phyloP scores from a whole-genome alignment of 2,329 filamentous ascomycete species.

The Verticillium longisporum region DNA sequence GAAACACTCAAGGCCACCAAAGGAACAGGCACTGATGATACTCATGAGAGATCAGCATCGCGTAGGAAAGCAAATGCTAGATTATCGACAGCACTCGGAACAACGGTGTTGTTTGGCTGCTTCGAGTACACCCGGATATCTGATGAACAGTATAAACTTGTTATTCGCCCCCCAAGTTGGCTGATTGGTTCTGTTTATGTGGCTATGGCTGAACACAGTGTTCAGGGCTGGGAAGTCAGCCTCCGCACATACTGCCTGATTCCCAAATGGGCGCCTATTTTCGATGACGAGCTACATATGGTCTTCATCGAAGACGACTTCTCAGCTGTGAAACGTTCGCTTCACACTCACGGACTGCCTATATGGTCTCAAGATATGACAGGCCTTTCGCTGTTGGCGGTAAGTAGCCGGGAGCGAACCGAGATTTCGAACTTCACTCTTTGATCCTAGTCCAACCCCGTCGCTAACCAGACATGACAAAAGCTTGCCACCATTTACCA shows the following conservation, averaged over 20 bases:
- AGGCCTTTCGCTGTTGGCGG: not conserved
- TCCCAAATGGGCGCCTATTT: not conserved
- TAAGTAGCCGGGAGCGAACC: not conserved
- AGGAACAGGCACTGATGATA: too few species aligned
- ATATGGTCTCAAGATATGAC: not conserved
- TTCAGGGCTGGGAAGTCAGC: not conserved
- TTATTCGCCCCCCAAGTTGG: not conserved
- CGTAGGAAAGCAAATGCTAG: not conserved
- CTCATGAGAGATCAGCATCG: too few species aligned
- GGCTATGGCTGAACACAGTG: not conserved
- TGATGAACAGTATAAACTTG: not conserved
- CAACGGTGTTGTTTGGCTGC: not conserved
- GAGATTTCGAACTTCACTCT: too few species aligned
- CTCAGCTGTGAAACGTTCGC: not conserved
- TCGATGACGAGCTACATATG: not conserved
- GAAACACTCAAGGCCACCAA: not conserved
- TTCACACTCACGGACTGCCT: not conserved
- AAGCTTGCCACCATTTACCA: not conserved
- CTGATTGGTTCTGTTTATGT: not conserved
- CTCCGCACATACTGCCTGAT: not conserved
- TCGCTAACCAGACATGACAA: too few species aligned
- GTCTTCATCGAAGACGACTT: not conserved
- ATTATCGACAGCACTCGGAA: not conserved
- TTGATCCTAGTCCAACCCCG: too few species aligned
- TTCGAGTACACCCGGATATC: not conserved